Base-by-base conservation (phyloP, 371 early-diverging fungal genomes). In the Mucor lusitanicus region DNA sequence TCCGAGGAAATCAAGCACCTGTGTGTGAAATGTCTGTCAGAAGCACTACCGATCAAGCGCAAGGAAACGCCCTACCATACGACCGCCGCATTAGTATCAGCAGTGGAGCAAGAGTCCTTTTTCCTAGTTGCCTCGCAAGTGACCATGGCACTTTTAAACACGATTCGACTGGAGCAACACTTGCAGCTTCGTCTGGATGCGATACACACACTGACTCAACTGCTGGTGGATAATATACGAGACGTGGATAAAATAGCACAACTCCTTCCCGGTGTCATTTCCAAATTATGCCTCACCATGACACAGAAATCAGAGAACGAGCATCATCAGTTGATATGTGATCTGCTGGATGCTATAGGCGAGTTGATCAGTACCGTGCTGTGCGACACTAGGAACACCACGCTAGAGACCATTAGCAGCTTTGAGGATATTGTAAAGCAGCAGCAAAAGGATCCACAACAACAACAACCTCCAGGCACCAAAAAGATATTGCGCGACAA, bases 281-380 rank as follows among this genome's bases (percentile, higher is more conserved):
- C 86, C 1, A 71, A 69, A 3, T 48, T 86, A 25, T 68, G 80
- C 28, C 74, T 76, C 15, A 75, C 76, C 8, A 67, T 85, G 3
- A 59, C 72, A 8, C 76, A 75, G 53, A 78, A 78, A 37, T 68
- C 75, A 28, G 79, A 78, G 19, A 86, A 86, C 39, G 84, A 85
- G 59, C 80, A 81, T 32, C 87, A 87, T 53, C 69, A 65, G 12
- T 58, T 88, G 6, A 65, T 85, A 3, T 79, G 74, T 11, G 66
- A 61, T 11, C 64, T 78, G 9, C 46, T 88, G 12, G 73, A 74
- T 28, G 60, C 76, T 0, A 68, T 87, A 3, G 79, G 75, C 3
- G 76, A 78, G 17, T 17, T 85, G 17, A 76, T 86, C 17, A 23
- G 60, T 7, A 53, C 50, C 17, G 80, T 79, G 1, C 65, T 86